phyloP scores from a whole-genome alignment of 2,329 filamentous ascomycete genomes.

The Acrocalymma vagum region DNA sequence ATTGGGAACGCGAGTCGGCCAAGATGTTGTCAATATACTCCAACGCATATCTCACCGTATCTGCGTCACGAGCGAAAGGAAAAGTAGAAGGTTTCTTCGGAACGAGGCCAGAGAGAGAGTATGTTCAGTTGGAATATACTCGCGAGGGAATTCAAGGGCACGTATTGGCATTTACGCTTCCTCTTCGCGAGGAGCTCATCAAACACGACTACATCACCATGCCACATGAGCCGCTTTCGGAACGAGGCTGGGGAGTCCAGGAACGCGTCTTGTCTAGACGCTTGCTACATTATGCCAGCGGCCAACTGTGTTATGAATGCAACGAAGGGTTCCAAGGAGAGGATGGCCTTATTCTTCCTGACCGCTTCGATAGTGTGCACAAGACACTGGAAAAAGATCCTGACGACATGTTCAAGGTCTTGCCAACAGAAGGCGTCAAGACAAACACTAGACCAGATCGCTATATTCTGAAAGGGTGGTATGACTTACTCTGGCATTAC shows the following conservation, averaged over 20 bases:
- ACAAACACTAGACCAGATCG: conserved; percentile 2
- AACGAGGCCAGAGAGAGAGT: neutral
- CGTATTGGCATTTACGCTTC: conserved; percentile 7
- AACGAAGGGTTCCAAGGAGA: conserved; percentile 9
- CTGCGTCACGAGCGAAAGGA: conserved; percentile 13
- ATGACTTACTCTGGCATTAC: conserved; percentile 5
- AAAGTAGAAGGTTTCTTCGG: conserved; percentile 10
- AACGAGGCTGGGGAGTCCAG: conserved; percentile 14
- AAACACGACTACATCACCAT: conserved; percentile 5
- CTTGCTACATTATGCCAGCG: conserved; percentile 6
- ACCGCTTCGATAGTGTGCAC: conserved; percentile 4
- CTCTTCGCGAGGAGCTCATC: conserved; percentile 5
- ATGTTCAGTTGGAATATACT: conserved; percentile 8
- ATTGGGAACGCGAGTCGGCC: conserved; percentile 26
- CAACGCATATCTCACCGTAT: conserved; percentile 18
- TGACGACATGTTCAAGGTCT: neutral
- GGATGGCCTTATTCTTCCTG: conserved; percentile 9
- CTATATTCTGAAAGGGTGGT: conserved; percentile 3
- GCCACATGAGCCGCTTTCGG: conserved; percentile 8
- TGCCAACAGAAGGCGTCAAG: no score
- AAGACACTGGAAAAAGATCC: conserved; percentile 3
- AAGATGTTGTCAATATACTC: conserved; percentile 22
- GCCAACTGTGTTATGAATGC: conserved; percentile 13
- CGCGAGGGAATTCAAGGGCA: conserved; percentile 4
- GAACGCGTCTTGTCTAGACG: conserved; percentile 12